phyloP scores from a whole-genome alignment of 345 rosid genomes.

The rapeseed (Brassica napus) region DNA sequence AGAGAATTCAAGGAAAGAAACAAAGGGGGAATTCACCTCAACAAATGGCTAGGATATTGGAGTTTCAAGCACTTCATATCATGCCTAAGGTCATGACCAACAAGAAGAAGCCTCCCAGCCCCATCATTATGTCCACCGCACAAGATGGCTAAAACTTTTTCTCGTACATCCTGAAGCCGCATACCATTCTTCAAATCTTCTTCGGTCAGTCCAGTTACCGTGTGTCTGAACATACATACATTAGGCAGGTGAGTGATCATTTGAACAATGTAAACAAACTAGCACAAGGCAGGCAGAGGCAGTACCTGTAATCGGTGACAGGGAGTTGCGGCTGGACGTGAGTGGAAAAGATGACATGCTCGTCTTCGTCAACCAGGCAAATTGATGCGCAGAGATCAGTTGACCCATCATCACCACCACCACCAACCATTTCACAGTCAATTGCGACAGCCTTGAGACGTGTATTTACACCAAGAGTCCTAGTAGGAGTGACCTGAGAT shows the following conservation, averaged over 20 bases:
- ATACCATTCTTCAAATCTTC: slow-evolving; percentile 62
- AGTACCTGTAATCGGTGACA: slow-evolving; percentile 63
- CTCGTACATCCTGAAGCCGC: slow-evolving; percentile 54
- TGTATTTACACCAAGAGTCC: slow-evolving; percentile 8
- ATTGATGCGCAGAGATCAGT: slow-evolving; percentile 62
- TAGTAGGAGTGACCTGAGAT: slow-evolving; percentile 29
- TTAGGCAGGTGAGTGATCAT: neutral
- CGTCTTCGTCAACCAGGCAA: slow-evolving; percentile 73
- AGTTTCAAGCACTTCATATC: slow-evolving; percentile 67
- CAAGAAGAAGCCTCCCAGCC: slow-evolving; percentile 65
- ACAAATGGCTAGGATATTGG: slow-evolving; percentile 57
- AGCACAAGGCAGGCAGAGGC: neutral
- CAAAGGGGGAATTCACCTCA: slow-evolving; percentile 48
- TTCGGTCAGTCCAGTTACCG: slow-evolving; percentile 68
- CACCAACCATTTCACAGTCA: slow-evolving; percentile 83
- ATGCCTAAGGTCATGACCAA: slow-evolving; percentile 65
- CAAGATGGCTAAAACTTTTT: slow-evolving; percentile 49
- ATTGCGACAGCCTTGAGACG: slow-evolving; percentile 56
- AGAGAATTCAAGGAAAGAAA: neutral
- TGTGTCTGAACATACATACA: slow-evolving; percentile 43
- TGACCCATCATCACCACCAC: slow-evolving; percentile 62
- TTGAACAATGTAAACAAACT: neutral
- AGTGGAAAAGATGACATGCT: slow-evolving; percentile 57
- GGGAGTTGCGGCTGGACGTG: slow-evolving; percentile 59
- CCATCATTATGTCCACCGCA: slow-evolving; percentile 58